Evolutionary conservation across 2,329 filamentous ascomycete species (phyloP), one percentile per base, ranked within the genome.

Genomic region (Fonsecaea monophora): DNA sequence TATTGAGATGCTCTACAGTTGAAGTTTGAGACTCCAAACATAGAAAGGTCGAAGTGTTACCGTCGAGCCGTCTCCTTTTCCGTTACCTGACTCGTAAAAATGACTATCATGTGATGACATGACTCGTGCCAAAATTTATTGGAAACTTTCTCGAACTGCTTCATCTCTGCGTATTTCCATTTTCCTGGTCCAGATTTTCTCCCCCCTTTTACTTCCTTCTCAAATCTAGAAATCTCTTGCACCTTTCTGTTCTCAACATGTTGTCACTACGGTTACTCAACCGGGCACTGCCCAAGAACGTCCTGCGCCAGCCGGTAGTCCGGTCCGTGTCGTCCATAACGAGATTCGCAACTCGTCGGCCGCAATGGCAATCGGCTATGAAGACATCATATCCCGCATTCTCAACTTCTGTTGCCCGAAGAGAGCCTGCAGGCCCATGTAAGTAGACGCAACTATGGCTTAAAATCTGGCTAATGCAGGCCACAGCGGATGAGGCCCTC

Each of bases 401-500:
- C 70, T 83, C 82, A 4, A 84, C 82, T 3, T 79, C 81, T 37
- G 74, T 75, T 54, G 70, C 73, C 21, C 75, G 79, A 73, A 77
- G 75, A 66, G 80, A 82, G 67, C 77, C 81, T 66, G 77, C 81
- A 68, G 82, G 81, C 59, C 79, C 82, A 74, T 79, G 82, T 84
- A 77, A 74, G 78, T 48, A 60, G 45, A 13, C 37, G 9, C 40
- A n/a, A 57, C 7, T 53, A 48, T 35, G 18, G 21, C 3, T 32
- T 40, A 8, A 7, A 21, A 50, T 21, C 9, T 38, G 40, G 18
- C 70, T 75, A 40, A 75, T 58, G 53, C 62, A 59, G 53, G 40
- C 12, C 45, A 42, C 72, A 83, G 87, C 86, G 69, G 92, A 96
- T 76, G 84, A 90, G 72, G 92, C 97, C 81, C 89, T 99, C 62